Conservation (phyloP, 2,329 filamentous ascomycete genomes). For the Hypoxylon sp. region DNA sequence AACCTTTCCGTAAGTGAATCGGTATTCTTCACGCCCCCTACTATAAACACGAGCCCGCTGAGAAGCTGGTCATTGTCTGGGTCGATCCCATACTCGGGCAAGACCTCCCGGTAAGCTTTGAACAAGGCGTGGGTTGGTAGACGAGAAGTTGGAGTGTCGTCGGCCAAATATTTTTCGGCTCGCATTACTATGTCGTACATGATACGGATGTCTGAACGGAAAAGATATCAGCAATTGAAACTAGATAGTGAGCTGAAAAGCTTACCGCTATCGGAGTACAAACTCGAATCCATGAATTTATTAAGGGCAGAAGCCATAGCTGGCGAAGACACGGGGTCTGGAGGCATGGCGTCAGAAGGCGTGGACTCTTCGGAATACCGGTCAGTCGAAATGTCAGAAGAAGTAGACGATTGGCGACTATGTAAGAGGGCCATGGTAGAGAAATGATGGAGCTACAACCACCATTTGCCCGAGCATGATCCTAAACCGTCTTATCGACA, state of each 20-base stretch:
- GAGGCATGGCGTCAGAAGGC: constrained; percentile 30
- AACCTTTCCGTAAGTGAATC: constrained; percentile 74
- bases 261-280: constrained; percentile 43
- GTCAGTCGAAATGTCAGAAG: constrained; percentile 14
- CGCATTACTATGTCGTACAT: constrained; percentile 78
- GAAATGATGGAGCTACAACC: constrained; percentile 22
- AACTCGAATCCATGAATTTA: too few species aligned
- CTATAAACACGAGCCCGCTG: constrained; percentile 79
- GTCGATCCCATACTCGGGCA: constrained; percentile 74
- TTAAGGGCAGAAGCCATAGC: too few species aligned
- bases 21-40: constrained; percentile 71
- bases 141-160: constrained; percentile 66
- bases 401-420: constrained; percentile 29
- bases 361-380: constrained; percentile 35
- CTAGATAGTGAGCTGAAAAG: background rate
- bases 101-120: constrained; percentile 78
- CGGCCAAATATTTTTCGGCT: constrained; percentile 71
- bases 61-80: constrained; percentile 79
- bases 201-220: constrained; percentile 71
- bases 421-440: constrained; percentile 35
- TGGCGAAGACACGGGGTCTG: too few species aligned
- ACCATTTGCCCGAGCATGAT: constrained; percentile 34
- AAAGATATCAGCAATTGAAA: constrained; percentile 18
- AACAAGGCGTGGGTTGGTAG: constrained; percentile 82
- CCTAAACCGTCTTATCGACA: too few species aligned